A percentile compares a stretch with the other conserved stretches of the same genome.
Evolutionary conservation across 192 early-diverging fungal species (phyloP).

Genomic region (Entomortierella chlamydospora): DNA sequence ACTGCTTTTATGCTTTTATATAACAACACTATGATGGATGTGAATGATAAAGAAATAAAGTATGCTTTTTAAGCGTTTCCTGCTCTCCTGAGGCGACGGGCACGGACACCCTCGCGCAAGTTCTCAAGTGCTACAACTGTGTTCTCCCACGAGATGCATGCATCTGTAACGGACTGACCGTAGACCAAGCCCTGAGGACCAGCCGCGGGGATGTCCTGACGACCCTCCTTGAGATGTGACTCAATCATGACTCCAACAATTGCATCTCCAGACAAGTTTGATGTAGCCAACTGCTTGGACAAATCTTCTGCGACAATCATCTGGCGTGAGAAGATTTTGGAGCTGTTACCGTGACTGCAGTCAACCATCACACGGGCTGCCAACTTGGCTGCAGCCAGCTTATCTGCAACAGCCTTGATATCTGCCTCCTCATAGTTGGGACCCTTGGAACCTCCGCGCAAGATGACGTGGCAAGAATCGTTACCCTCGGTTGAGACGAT

Average conservation of each 20-base stretch:
- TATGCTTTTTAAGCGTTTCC: conserved; percentile 25
- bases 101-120: conserved; percentile 78
- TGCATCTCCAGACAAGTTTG: conserved; percentile 71
- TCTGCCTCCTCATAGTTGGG: conserved; percentile 91
- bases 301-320: conserved; percentile 76
- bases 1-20: no score
- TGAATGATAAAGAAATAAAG: background rate
- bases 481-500: conserved; percentile 92
- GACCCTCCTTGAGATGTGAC: conserved; percentile 89
- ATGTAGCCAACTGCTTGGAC: conserved; percentile 68
- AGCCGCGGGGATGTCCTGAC: conserved; percentile 78
- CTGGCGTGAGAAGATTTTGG: conserved; percentile 89
- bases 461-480: conserved; percentile 91
- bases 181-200: conserved; percentile 83
- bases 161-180: conserved; percentile 93
- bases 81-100: conserved; percentile 62
- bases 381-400: conserved; percentile 70
- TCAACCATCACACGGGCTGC: conserved; percentile 88
- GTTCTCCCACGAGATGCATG: conserved; percentile 92
- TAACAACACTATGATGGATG: no score
- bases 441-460: conserved; percentile 87
- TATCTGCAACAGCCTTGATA: conserved; percentile 66
- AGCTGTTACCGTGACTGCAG: conserved; percentile 95
- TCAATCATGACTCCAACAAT: conserved; percentile 98
- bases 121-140: conserved; percentile 83